These are phyloP conservation scores for Dendrobium catenatum DNA, from an alignment of 106 monocot genomes.

Conservation along the genomic window DNA sequence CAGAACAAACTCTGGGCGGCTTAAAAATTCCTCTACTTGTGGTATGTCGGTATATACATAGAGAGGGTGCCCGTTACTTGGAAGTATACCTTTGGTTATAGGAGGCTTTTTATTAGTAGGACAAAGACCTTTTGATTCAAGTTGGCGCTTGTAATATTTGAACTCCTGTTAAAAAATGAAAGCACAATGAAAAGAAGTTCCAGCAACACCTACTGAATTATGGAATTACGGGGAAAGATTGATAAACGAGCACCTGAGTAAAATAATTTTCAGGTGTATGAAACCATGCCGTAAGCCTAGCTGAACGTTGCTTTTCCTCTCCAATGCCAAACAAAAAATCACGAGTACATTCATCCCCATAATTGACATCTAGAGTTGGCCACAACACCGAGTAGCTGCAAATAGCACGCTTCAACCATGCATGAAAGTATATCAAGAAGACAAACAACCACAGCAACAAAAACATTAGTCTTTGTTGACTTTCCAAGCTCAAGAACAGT, in stretches of 20 bases:
- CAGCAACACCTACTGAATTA: neutral
- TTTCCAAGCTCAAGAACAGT: neutral
- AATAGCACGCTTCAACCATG: slow-evolving; percentile 3
- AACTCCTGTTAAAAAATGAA: slow-evolving; percentile 30
- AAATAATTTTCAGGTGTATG: slow-evolving; percentile 93
- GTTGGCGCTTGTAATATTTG: slow-evolving; percentile 38
- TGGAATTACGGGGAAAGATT: neutral
- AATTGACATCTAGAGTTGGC: slow-evolving; percentile 57
- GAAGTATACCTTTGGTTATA: slow-evolving; percentile 40
- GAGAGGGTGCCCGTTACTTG: slow-evolving; percentile 42
- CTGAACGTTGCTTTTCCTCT: slow-evolving; percentile 90
- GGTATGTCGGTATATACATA: slow-evolving; percentile 83
- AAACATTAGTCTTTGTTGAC: neutral
- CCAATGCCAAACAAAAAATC: slow-evolving; percentile 92
- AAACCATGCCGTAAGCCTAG: slow-evolving; percentile 98
- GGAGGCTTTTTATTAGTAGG: slow-evolving; percentile 5
- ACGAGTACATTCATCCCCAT: slow-evolving; percentile 84
- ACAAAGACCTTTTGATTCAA: slow-evolving; percentile 24
- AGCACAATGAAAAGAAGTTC: neutral
- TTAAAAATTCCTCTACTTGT: slow-evolving; percentile 80
- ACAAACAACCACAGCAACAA: neutral
- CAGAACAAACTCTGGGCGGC: slow-evolving; percentile 70
- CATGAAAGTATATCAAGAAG: neutral
- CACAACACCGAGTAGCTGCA: slow-evolving; percentile 91
- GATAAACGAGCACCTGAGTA: slow-evolving; percentile 48